A percentile compares a stretch with the other conserved stretches of the same genome.
These are phyloP conservation scores for Tetrahymena thermophila DNA, from an alignment of 73 alveolate species.

Conservation along the genomic window DNA sequence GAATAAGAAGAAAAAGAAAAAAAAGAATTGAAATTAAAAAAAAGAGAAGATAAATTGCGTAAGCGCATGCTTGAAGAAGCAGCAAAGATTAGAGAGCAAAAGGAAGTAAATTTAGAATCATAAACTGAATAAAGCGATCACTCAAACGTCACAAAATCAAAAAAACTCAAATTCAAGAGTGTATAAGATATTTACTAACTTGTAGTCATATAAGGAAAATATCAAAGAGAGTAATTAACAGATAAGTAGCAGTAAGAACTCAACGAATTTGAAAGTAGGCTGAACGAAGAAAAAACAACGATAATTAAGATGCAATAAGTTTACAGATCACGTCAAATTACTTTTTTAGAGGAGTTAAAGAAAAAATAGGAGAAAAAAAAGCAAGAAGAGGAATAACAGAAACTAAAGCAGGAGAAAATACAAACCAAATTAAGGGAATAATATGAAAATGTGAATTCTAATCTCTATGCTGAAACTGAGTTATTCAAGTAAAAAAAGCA, in stretches of 20 bases:
- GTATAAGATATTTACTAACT: not conserved
- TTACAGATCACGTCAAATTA: not conserved
- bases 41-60: slow-evolving; percentile 13
- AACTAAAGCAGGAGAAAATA: slow-evolving; percentile 10
- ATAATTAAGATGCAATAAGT: not conserved
- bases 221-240: slow-evolving; percentile 7
- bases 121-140: slow-evolving; percentile 1
- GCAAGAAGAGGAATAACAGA: slow-evolving; percentile 14
- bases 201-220: not conserved
- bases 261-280: not conserved
- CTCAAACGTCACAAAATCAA: not conserved
- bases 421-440: slow-evolving; percentile 7
- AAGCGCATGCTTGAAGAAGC: slow-evolving; percentile 22
- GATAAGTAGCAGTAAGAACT: slow-evolving; percentile 5
- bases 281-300: not conserved
- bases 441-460: not conserved
- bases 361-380: not conserved
- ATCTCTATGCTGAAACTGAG: not conserved
- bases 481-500: not conserved
- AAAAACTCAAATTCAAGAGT: not conserved
- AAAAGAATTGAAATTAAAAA: not conserved
- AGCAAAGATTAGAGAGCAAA: not conserved
- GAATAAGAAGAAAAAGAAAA: slow-evolving; percentile 37
- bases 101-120: slow-evolving; percentile 5
- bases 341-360: slow-evolving; percentile 17